These are phyloP conservation scores for Camellia oleifera DNA, from an alignment of 179 eudicot species.

Conservation along the genomic window DNA sequence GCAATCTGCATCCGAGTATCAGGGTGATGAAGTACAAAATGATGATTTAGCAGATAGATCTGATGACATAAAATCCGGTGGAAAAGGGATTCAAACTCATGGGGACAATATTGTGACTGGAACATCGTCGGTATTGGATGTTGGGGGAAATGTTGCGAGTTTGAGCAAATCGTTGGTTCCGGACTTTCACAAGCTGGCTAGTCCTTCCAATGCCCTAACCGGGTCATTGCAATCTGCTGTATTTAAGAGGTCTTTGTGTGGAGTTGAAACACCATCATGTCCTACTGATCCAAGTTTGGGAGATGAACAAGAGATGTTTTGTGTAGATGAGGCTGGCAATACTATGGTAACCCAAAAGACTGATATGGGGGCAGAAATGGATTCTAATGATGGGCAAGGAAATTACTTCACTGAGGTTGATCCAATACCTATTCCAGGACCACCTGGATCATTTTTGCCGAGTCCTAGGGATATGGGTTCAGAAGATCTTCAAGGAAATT, in stretches of 20 bases:
- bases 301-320: slow-evolving; percentile 31
- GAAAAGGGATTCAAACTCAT: slow-evolving; percentile 12
- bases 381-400: slow-evolving; percentile 29
- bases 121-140: slow-evolving; percentile 26
- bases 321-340: slow-evolving; percentile 30
- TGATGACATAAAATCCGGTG: slow-evolving; percentile 16
- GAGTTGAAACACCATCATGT: slow-evolving; percentile 18
- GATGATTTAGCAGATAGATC: slow-evolving; percentile 18
- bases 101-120: slow-evolving; percentile 16
- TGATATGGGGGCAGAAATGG: slow-evolving; percentile 24
- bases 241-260: slow-evolving; percentile 17
- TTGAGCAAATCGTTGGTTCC: slow-evolving; percentile 33
- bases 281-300: slow-evolving; percentile 19
- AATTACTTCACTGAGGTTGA: slow-evolving; percentile 50
- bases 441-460: slow-evolving; percentile 90
- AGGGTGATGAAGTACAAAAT: slow-evolving; percentile 18
- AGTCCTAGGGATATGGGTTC: slow-evolving; percentile 72
- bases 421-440: slow-evolving; percentile 86
- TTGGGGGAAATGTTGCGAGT: slow-evolving; percentile 26
- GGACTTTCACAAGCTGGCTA: slow-evolving; percentile 22
- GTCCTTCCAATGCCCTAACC: slow-evolving; percentile 15
- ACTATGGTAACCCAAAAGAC: slow-evolving; percentile 16
- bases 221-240: slow-evolving; percentile 9
- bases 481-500: slow-evolving; percentile 59
- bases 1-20: slow-evolving; percentile 7